Evolutionary conservation across 148 eudicot species (phyloP), one percentile per base, ranked within the genome.

Genomic region (Bassia scoparia): DNA sequence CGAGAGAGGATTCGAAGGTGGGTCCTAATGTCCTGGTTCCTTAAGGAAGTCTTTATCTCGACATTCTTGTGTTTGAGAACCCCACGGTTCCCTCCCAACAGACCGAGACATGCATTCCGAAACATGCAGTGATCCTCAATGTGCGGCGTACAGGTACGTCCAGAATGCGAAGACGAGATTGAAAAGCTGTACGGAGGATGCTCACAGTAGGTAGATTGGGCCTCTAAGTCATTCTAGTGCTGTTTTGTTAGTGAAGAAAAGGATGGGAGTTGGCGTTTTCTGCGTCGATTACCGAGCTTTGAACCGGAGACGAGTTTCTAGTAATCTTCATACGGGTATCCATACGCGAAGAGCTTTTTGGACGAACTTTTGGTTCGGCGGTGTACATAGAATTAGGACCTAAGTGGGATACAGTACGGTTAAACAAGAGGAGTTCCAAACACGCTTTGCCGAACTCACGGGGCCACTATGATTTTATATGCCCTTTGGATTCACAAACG

Each of bases 41-140:
- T 26, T 1, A 3, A 0, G 13, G 2, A 1, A 6, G 9, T 2
- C 3, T n/a, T 3, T 56, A 15, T 0, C 8, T 23, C 2, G 3
- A 3, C 21, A 53, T 53, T 7, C 5, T 4, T 2, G 26, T 53
- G 8, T 53, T 53, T 20, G 1, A 53, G 6, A 46, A 3, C 2
- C 50, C 50, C 17, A 9, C 50, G 15, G 23, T 6, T 50, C 2
- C 55, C 55, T 14, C 61, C 61, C 9, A 4, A 0, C 9, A 16
- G 55, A 15, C 4, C 30, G 24, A 1, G 61, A 56, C 61, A 56
- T 27, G 14, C 30, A 9, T 27, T 3, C 31, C 3, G 1, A 56
- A 56, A 9, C 12, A 56, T 1, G 61, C 13, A 56, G 30, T 3
- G 23, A 23, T 14, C 31, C 31, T 27, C 10, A 26, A 23, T 4